phyloP scores from a whole-genome alignment of 805 yeast species.

The Schwanniomyces vanrijiae region DNA sequence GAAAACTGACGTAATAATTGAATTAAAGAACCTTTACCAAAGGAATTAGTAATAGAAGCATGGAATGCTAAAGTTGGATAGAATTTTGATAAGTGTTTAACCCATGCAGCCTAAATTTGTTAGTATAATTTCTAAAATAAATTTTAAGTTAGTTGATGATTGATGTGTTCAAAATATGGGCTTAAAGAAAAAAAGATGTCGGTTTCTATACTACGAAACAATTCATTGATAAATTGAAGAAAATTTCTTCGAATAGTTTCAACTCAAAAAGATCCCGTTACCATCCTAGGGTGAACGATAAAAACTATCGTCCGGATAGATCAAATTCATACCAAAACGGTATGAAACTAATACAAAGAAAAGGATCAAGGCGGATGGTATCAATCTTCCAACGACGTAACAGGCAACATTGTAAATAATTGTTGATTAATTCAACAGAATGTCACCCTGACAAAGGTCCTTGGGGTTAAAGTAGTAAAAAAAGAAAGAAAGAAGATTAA shows the following conservation, averaged over 20 bases:
- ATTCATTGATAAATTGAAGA: conserved; percentile 26
- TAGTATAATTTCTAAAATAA: conserved; percentile 9
- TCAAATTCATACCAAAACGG: conserved; percentile 40
- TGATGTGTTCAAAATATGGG: conserved; percentile 2
- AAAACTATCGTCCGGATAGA: conserved; percentile 34
- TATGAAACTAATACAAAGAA: conserved; percentile 47
- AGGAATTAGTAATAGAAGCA: conserved; percentile 95
- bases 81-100: conserved; percentile 85
- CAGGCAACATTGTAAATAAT: conserved; percentile 64
- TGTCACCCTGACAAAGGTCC: conserved; percentile 80
- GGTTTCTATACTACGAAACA: conserved; percentile 88
- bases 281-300: conserved; percentile 45
- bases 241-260: conserved; percentile 46
- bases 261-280: conserved; percentile 77
- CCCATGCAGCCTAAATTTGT: conserved; percentile 90
- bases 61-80: conserved; percentile 97
- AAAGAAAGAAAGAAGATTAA: background rate
- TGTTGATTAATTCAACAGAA: conserved; percentile 32
- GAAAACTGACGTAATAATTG: conserved; percentile 93
- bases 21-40: conserved; percentile 95
- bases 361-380: conserved; percentile 54
- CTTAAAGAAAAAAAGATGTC: conserved; percentile 46
- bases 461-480: conserved; percentile 49
- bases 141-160: background rate
- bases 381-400: conserved; percentile 96